Conservation (phyloP, 139 green algal genomes). For the Chlorella sp. region DNA sequence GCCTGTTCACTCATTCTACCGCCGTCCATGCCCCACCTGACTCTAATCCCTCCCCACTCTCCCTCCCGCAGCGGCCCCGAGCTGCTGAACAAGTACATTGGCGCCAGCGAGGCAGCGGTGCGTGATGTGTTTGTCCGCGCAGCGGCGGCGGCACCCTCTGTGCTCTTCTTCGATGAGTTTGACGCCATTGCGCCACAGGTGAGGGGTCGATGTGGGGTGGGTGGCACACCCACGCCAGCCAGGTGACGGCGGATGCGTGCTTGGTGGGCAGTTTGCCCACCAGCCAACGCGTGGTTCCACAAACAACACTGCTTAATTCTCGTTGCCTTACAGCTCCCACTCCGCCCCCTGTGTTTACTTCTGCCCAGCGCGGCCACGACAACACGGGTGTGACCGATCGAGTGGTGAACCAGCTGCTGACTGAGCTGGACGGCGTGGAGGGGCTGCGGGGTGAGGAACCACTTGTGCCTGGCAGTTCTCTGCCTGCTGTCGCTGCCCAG, state of each 20-base stretch:
- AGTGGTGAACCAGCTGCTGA: conserved; percentile 98
- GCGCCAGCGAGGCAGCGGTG: conserved; percentile 91
- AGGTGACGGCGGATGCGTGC: no score
- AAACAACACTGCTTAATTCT: no score
- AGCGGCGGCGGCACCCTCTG: conserved; percentile 85
- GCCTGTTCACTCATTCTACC: no score
- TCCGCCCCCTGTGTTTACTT: neutral
- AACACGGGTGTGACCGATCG: conserved; percentile 95
- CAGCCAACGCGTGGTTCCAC: no score
- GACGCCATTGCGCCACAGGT: conserved; percentile 92
- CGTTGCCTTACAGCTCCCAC: no score
- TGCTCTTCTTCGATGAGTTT: conserved; percentile 99
- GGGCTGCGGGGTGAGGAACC: conserved; percentile 75
- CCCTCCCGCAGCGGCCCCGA: conserved; percentile 85
- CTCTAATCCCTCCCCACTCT: neutral
- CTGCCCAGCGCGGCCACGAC: conserved; percentile 86
- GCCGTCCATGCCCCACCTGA: neutral
- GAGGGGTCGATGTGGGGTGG: neutral
- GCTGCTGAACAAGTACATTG: conserved; percentile 99
- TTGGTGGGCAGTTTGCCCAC: no score
- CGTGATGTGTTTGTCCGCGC: conserved; percentile 92
- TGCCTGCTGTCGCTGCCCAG: no score
- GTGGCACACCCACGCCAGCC: no score
- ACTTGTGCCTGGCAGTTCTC: no score
- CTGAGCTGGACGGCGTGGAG: conserved; percentile 98